Conservation (phyloP, 192 early-diverging fungal genomes). For the Mortierella antarctica region DNA sequence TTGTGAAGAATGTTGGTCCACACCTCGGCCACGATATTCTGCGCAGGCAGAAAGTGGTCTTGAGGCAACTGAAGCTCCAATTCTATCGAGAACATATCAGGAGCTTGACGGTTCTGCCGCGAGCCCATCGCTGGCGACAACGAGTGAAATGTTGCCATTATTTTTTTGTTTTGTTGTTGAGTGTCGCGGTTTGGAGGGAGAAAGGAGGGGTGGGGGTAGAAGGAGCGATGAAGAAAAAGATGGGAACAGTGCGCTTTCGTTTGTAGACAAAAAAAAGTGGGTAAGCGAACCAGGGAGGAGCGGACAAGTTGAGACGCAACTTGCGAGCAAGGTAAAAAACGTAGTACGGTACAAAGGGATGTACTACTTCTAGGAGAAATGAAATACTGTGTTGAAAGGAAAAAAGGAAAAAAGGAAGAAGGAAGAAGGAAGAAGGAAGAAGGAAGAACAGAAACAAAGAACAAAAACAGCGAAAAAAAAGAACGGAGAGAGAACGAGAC, state of each 20-base stretch:
- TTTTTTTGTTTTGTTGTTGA: background rate
- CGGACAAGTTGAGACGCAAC: too few relatives aligned
- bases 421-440: background rate
- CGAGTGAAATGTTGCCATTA: conserved; percentile 41
- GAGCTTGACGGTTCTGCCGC: conserved; percentile 26
- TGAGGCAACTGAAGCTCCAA: conserved; percentile 30
- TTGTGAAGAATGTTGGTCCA: conserved; percentile 49
- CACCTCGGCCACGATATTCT: conserved; percentile 37
- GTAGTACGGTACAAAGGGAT: too few relatives aligned
- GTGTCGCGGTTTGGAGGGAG: background rate
- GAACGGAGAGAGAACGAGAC: background rate
- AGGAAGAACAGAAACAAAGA: background rate
- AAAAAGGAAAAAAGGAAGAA: background rate
- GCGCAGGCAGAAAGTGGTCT: conserved; percentile 43
- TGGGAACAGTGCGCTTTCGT: background rate
- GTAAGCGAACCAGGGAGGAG: background rate
- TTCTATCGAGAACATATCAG: conserved; percentile 37
- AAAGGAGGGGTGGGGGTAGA: background rate
- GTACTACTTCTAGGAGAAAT: too few relatives aligned
- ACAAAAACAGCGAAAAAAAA: background rate
- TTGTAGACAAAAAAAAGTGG: background rate
- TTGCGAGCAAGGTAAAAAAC: too few relatives aligned
- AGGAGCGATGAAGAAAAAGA: background rate
- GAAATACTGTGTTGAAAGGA: background rate
- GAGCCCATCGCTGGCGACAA: conserved; percentile 38